Evolutionary conservation across 352 stramenopile species (phyloP), one percentile per base, ranked within the genome.

Genomic region (Phytopythium delawarense): DNA sequence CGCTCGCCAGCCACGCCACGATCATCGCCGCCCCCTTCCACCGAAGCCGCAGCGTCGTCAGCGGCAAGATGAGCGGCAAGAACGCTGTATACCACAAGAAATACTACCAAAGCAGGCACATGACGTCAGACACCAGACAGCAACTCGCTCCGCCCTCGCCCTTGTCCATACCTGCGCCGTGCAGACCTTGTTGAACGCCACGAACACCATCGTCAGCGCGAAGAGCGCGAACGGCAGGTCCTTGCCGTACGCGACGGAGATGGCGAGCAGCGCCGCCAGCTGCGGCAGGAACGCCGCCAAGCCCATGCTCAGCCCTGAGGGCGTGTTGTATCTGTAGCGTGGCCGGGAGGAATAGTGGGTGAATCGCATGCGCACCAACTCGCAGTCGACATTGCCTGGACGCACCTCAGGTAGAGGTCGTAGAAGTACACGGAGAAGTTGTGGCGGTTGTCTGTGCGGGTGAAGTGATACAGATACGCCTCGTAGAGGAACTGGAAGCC

Each of bases 361-460:
- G 8, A 23, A 20, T n/a, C 16, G 46, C 21, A 7, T 23, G 25
- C n/a, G 4, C 6, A 34, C 23, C 30, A n/a, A 1, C n/a, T 21
- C 4, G 39, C 35, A 16, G 15, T 57, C 46, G 13, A 60, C 1
- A 49, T n/a, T 16, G 11, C 39, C 30, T 28, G 32, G 9, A 21
- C 53, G 35, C 35, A 91, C 70, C 81, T 68, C 25, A 99, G 81
- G 74, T 99, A 99, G n/a, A 99, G 97, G 71, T 96, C 92, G 76
- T 99, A 99, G 78, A 98, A 99, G 78, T 99, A 99, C 42, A 99
- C 92, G 7, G 96, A 99, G 71, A 99, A 99, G 73, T 99, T 99
- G 80, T 99, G 98, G 28, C 97, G 94, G 76, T 99, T 98, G 84
- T 99, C 98, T 1, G 96, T 96, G 37, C 98, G 91, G 28, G 86